These are phyloP conservation scores for Starmera dryadoides DNA, from an alignment of 805 yeast species.

Conservation along the genomic window DNA sequence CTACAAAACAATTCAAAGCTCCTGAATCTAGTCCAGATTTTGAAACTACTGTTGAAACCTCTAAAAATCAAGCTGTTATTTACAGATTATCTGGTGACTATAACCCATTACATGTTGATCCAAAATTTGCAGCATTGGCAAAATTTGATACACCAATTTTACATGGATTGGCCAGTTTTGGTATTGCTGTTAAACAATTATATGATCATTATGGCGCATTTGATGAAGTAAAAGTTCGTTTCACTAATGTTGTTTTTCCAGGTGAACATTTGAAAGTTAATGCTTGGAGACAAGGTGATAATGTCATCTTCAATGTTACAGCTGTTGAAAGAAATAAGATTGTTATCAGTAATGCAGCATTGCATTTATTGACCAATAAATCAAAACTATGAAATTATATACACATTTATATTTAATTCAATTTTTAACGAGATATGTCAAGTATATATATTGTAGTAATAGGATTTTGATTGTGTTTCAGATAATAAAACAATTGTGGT, in stretches of 20 bases:
- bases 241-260: slow-evolving; percentile 87
- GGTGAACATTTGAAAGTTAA: slow-evolving; percentile 79
- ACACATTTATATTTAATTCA: too few relatives aligned
- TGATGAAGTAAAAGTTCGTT: slow-evolving; percentile 82
- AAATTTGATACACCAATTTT: slow-evolving; percentile 81
- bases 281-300: slow-evolving; percentile 78
- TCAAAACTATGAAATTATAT: slow-evolving; percentile 21
- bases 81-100: slow-evolving; percentile 91
- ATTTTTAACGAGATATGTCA: not conserved
- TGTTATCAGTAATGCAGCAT: slow-evolving; percentile 85
- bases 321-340: slow-evolving; percentile 69
- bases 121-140: slow-evolving; percentile 80
- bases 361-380: slow-evolving; percentile 39
- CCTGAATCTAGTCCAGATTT: slow-evolving; percentile 66
- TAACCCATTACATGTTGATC: slow-evolving; percentile 95
- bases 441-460: too few relatives aligned
- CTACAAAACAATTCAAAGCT: slow-evolving; percentile 54
- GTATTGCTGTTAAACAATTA: slow-evolving; percentile 70
- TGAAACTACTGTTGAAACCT: slow-evolving; percentile 48
- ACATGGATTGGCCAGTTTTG: slow-evolving; percentile 88
- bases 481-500: too few relatives aligned
- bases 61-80: slow-evolving; percentile 74
- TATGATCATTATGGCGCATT: slow-evolving; percentile 76
- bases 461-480: too few relatives aligned
- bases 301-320: slow-evolving; percentile 67